Evolutionary conservation across 108 stramenopile species (phyloP), one percentile per base, ranked within the genome.

Genomic region (Aurantiochytrium sp.): DNA sequence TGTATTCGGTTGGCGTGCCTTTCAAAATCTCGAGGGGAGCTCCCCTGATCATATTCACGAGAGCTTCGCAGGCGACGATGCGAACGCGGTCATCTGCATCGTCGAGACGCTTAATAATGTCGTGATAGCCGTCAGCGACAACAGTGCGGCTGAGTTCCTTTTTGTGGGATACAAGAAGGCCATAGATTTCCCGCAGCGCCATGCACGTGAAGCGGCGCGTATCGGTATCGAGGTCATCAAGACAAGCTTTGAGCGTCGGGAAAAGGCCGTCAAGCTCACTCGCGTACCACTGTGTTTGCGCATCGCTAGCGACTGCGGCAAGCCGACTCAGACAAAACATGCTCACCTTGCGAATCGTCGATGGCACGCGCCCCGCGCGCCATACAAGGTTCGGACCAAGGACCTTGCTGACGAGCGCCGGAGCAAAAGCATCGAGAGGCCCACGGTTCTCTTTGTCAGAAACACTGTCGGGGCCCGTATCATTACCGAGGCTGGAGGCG

Each of bases 41-140:
- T 53, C 8, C 28, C 28, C 49, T 47, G 28, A 83, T 35, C 76
- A 83, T 83, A 12, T 83, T 53, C 6, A 53, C 51, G 51, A 83
- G 76, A 14, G 76, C 76, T 6, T 53, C 45, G 51, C 49, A 53
- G 45, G 49, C 76, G 45, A 53, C 76, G 51, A 83, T 47, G 6
- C 76, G 76, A 55, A 83, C 76, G 76, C 76, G 76, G 28, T 83
- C 76, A 45, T 83, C 76, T 35, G 76, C 76, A 23, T 83, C 76
- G 76, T 83, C 76, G n/a, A 83, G 76, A 21, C 76, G 12, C 51
- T 83, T 83, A 12, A 53, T 83, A 12, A 83, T 53, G 76, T 83
- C 76, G 28, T 83, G 76, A 23, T 83, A 83, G n/a, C 49, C 51
- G 25, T 83, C 76, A 8, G 28, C 51, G 25, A 83, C 76, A 47